These are phyloP conservation scores for Saccharomycopsis sp. DNA, from an alignment of 805 yeast genomes.

Conservation along the genomic window DNA sequence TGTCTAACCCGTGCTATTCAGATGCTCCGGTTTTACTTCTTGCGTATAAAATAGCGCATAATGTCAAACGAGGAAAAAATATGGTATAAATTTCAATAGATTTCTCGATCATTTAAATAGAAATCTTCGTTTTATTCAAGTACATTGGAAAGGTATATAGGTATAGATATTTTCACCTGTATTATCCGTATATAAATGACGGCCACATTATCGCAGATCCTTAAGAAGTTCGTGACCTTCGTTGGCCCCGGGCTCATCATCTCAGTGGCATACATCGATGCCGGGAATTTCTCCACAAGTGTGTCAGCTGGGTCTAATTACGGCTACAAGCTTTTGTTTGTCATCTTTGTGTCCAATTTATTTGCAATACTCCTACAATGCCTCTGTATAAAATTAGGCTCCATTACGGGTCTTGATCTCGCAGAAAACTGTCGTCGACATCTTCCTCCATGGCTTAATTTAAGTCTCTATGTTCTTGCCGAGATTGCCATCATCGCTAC, in stretches of 20 bases:
- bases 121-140: too few species aligned
- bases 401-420: conserved; percentile 83
- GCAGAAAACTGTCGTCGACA: conserved; percentile 76
- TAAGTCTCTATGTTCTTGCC: conserved; percentile 61
- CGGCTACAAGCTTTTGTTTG: conserved; percentile 70
- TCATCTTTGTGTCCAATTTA: conserved; percentile 67
- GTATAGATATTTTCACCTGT: too few species aligned
- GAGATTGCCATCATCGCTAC: conserved; percentile 91
- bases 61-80: background rate
- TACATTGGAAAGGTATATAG: too few species aligned
- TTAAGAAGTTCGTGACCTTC: conserved; percentile 56
- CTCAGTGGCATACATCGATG: conserved; percentile 88
- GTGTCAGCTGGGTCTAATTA: conserved; percentile 83
- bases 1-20: background rate
- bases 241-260: conserved; percentile 87
- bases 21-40: background rate
- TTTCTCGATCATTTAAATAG: background rate
- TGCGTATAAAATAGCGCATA: background rate
- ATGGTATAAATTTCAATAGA: background rate
- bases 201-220: conserved; percentile 24
- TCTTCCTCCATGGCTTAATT: conserved; percentile 61
- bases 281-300: conserved; percentile 91
- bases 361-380: conserved; percentile 81
- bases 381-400: conserved; percentile 77
- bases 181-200: background rate